A percentile compares a stretch with the other conserved stretches of the same genome.
Evolutionary conservation across 2,329 filamentous ascomycete species (phyloP).

Genomic region (Triangularia setosa): DNA sequence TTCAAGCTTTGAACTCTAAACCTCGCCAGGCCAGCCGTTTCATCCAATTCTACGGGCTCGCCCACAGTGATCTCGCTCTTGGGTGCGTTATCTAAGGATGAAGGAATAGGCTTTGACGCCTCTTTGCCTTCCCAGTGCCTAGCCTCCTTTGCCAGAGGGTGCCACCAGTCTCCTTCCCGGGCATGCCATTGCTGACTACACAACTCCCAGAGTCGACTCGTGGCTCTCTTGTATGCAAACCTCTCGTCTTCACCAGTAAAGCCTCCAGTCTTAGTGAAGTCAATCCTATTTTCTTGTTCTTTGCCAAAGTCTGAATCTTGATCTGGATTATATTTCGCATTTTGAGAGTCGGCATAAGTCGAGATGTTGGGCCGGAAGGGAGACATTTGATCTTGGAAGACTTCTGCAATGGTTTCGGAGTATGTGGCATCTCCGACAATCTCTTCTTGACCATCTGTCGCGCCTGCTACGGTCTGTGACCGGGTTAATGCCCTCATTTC

Average conservation of each 20-base stretch:
- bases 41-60: constrained; percentile 39
- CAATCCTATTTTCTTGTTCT: constrained; percentile 37
- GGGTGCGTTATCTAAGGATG: not conserved
- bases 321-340: constrained; percentile 51
- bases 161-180: constrained; percentile 62
- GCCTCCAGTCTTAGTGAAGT: constrained; percentile 64
- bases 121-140: constrained; percentile 38
- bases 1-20: constrained; percentile 31
- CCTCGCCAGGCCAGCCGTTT: constrained; percentile 40
- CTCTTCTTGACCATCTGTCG: constrained; percentile 15
- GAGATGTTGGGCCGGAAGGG: constrained; percentile 79
- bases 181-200: constrained; percentile 70
- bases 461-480: too few relatives aligned
- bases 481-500: constrained; percentile 38
- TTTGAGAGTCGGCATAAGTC: constrained; percentile 48
- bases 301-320: constrained; percentile 54
- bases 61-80: constrained; percentile 40
- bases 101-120: constrained; percentile 21
- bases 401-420: constrained; percentile 49
- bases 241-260: constrained; percentile 79
- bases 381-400: constrained; percentile 72
- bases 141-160: constrained; percentile 59
- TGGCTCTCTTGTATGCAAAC: constrained; percentile 75
- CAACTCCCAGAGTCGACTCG: constrained; percentile 77
- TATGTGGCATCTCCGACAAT: constrained; percentile 40